These are phyloP conservation scores for Mycotypha africana DNA, from an alignment of 371 early-diverging fungal genomes.

Conservation along the genomic window DNA sequence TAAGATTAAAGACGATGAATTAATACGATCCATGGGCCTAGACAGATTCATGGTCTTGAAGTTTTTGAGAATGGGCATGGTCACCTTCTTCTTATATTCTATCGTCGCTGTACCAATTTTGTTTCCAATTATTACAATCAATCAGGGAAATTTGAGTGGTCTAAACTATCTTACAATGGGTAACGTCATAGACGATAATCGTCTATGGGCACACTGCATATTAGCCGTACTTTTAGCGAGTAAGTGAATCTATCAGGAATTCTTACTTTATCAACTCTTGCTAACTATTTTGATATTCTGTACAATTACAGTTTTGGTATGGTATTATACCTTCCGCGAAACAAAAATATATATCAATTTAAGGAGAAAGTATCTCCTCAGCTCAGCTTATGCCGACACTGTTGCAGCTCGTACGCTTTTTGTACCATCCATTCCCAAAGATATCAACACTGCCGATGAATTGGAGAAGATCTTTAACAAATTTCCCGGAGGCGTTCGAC, in stretches of 20 bases:
- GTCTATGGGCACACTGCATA: slow-evolving; percentile 68
- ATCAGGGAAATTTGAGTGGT: slow-evolving; percentile 33
- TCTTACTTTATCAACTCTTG: no score
- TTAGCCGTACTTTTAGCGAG: slow-evolving; percentile 54
- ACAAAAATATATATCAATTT: slow-evolving; percentile 59
- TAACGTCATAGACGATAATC: slow-evolving; percentile 46
- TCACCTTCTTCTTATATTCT: slow-evolving; percentile 50
- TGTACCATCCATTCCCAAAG: slow-evolving; percentile 54
- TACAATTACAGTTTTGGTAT: slow-evolving; percentile 23
- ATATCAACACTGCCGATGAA: slow-evolving; percentile 39
- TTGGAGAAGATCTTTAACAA: slow-evolving; percentile 50
- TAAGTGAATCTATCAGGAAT: no score
- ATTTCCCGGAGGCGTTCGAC: slow-evolving; percentile 73
- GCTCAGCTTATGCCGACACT: slow-evolving; percentile 51
- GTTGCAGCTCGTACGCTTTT: slow-evolving; percentile 62
- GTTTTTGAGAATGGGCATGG: slow-evolving; percentile 56
- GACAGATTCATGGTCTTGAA: slow-evolving; percentile 80
- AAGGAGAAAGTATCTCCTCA: slow-evolving; percentile 60
- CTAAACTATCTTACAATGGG: slow-evolving; percentile 58
- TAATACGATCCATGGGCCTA: slow-evolving; percentile 61
- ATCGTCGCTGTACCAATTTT: slow-evolving; percentile 59
- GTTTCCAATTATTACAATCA: slow-evolving; percentile 59
- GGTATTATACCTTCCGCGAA: slow-evolving; percentile 54
- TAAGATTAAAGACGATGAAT: slow-evolving; percentile 46
- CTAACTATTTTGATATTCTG: neutral